Evolutionary conservation across 805 yeast genomes (phyloP), one percentile per base, ranked within the genome.

Genomic region (Zygoascus biomembranicola): DNA sequence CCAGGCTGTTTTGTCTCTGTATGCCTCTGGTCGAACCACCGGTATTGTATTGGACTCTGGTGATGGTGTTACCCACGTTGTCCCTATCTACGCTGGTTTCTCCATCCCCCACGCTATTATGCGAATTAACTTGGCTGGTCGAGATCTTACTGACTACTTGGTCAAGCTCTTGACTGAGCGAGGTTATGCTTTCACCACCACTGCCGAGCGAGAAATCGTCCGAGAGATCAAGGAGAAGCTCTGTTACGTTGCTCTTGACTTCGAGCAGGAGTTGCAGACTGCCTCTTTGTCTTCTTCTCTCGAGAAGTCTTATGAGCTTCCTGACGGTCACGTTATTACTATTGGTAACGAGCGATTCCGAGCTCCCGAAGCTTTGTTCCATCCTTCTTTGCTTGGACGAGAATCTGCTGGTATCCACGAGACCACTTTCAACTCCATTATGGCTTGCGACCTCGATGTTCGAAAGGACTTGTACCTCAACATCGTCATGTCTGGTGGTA

Each of bases 1-100:
- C 73, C 99, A 92, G 80, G 98, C 99, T 68, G 97, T 92, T 58
- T 83, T 94, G 73, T 94, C 99, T 55, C 82, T 94, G 72, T 94
- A 94, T 82, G 90, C 99, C 55, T 90, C 98, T 62, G 99, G 99
- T 82, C 92, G 98, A 87, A 95, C 98, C 69, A 94, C 99, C 64
- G 99, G 99, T 89, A 90, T 92, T 70, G 99, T 94, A 63, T 84
- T 94, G 74, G 99, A 92, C 81, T 90, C 97, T 63, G 99, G 99
- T 85, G 99, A 92, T 74, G 99, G 99, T 88, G 98, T 94, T 69
- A 90, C 98, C 70, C 98, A 92, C 95, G 97, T 92, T 77, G 99
- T 94, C 63, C 99, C 99, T 77, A 92, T 94, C 73, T 94, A 94
- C 79, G 96, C 97, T 66, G 99, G 99, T 81, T 94, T 90, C 96